Base-by-base conservation (phyloP, 2,329 filamentous ascomycete species). In the Penicillium sp. region DNA sequence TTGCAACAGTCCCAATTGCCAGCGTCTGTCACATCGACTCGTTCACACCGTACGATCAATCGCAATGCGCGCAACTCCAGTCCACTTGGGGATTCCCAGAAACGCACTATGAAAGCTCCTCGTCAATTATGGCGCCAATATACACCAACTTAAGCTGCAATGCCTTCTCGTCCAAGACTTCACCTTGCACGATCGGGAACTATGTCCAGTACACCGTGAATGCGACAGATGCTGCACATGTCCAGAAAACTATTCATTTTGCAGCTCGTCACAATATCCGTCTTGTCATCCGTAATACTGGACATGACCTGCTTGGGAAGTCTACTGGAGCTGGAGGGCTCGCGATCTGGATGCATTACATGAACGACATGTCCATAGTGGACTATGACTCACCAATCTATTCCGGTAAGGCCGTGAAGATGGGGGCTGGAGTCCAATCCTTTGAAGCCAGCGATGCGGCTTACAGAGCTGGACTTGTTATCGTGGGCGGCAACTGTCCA, bases 261-360 rank as follows among this genome's bases (percentile, higher is more conserved):
- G 46, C 54, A 2, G 41, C n/a, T 9, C 32, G 29, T 1, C 54
- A 64, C 8, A 64, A 65, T 34, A 65, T 72, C 31, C 69, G 68
- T 16, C 53, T 70, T 13, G 65, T 63, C 16, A 65, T 73, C 27
- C 75, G 73, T 50, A 77, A 76, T 29, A 78, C 76, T 3, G 75
- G 76, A 1, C 76, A 79, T 59, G 74, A 77, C 50, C 78, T 75
- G 32, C 66, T 69, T 6, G 77, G 74, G 2, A 74, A 74, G 52
- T 76, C 57, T 4, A 59, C 57, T 25, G 57, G 50, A 12, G 50
- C 57, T 15, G 75, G 75, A 2, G 63, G 68, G 2, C 64, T 78
- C 2, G 63, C 65, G 3, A 55, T 78, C 6, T 77, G 75, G 76
- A 76, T 70, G 32, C 71, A 77, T 54, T 60, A 75, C 55, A 62